Evolutionary conservation across 306 rosid genomes (phyloP), one percentile per base, ranked within the genome.

Genomic region (Vigna radiata): DNA sequence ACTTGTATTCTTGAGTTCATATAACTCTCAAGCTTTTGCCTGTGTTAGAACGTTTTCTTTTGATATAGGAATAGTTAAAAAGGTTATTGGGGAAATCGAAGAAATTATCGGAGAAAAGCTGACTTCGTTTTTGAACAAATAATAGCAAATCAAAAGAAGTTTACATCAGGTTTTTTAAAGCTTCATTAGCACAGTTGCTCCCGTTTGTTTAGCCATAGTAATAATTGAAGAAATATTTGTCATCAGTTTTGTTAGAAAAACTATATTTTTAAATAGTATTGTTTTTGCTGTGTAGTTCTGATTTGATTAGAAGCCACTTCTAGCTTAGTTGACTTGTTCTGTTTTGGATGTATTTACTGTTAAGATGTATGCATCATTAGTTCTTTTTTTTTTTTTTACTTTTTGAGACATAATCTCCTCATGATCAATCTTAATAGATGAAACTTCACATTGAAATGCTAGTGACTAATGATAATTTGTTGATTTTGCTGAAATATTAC

Each of bases 101-200:
- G 61, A 77, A 68, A 83, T 95, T 78, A 80, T 85, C 0, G 87
- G 55, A 46, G 91, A 88, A 63, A 88, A 85, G 69, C 85, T 95
- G 48, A 55, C 93, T 14, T 88, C 92, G 44, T 63, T 90, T 76
- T 86, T 91, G 73, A 68, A 73, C 65, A 61, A 72, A 70, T 89
- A 53, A 91, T 89, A 79, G 99, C 99, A 52, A 86, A 91, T 73
- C 87, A 88, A 62, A 92, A 87, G 85, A 92, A 92, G 82, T 91
- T 29, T 95, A 52, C 85, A 89, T 81, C 94, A 92, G 97, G 99
- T 95, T 72, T 66, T 49, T 63, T 64, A 59, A 52, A 55, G 33
- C 21, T 64, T 50, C 52, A 21, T 71, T 59, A 25, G 41, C 7
- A 19, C 19, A 70, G 70, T 74, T 79, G 36, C 54, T 68, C 9